Percentiles rank a stretch among this genome's conserved stretches.
phyloP scores from a whole-genome alignment of 306 rosid species.

The Argentina anserina region DNA sequence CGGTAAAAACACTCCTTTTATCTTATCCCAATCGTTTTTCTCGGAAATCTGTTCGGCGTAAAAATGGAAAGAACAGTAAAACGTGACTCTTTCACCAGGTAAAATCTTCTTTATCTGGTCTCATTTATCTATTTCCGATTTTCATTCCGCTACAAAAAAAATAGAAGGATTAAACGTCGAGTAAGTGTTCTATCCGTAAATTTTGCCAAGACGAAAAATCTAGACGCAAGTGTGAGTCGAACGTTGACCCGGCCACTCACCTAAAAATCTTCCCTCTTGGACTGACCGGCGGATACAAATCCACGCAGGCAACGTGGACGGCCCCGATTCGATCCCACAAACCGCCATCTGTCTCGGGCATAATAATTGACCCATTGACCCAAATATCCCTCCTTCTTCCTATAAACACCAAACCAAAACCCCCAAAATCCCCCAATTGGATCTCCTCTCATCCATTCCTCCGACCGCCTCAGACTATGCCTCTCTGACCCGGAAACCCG shows the following conservation, averaged over 20 bases:
- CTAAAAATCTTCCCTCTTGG: neutral
- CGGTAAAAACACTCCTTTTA: neutral
- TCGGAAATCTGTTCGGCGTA: neutral
- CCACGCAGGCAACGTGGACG: constrained; percentile 31
- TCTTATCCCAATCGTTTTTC: neutral
- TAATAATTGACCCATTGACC: neutral
- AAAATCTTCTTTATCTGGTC: neutral
- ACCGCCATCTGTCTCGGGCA: neutral
- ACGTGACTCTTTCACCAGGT: neutral
- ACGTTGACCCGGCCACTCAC: constrained; percentile 7
- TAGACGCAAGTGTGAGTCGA: neutral
- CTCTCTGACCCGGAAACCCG: neutral
- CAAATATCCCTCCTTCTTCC: neutral
- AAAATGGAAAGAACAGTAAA: no score
- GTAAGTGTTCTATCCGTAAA: neutral
- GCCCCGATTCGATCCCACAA: constrained; percentile 4
- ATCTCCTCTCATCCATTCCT: neutral
- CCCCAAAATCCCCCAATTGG: neutral
- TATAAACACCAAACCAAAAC: neutral
- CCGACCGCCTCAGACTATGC: neutral
- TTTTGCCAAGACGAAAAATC: neutral
- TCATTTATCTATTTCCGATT: neutral
- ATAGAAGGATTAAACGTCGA: neutral
- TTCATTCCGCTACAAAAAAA: neutral
- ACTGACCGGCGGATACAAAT: neutral